Evolutionary conservation across 768 basidiomycete genomes (phyloP), one percentile per base, ranked within the genome.

Genomic region (Amyloporia xantha): DNA sequence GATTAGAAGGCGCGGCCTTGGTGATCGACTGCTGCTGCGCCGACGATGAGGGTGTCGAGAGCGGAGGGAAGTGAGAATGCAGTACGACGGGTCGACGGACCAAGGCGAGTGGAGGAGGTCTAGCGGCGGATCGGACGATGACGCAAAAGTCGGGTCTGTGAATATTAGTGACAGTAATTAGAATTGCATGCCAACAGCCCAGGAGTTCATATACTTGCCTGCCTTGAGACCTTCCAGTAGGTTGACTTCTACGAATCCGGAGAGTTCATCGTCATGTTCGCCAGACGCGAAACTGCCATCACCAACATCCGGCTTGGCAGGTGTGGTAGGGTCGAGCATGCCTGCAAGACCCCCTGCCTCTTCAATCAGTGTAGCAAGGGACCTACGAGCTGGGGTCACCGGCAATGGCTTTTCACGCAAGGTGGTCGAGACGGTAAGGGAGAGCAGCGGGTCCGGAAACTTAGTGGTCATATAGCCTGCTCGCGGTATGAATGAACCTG

Each of bases 401-500:
- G 74, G 65, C 5, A 87, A 62, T 0, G 84, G 78, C 57, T 81
- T 87, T 20, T 94, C 90, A 42, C 92, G 78, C n/a, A 95, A 69
- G 1, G 92, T 96, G n/a, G 82, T 75, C 2, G 88, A 91, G 3
- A 84, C 74, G 0, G 92, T 96, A 24, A 96, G 66, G 58, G 86
- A 91, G 23, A 96, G 75, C 10, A 95, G 65, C 9, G 92, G 92
- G 51, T 92, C 80, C 2, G 70, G 58, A 41, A 85, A 77, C 27
- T 75, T 71, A 13, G 91, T 79, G 26, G 82, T 76, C 24, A 92
- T 66, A 62, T 35, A 45, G 17, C 44, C 46, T 47, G 5, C 25
- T 7, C 13, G 60, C 68, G 63, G 28, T 24, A 19, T 10, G 42
- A 41, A 35, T n/a, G 11, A 39, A 23, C 11, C 62, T 75, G 25